These are phyloP conservation scores for Ambrosiella beaveri DNA, from an alignment of 2,329 filamentous ascomycete genomes.

Conservation along the genomic window DNA sequence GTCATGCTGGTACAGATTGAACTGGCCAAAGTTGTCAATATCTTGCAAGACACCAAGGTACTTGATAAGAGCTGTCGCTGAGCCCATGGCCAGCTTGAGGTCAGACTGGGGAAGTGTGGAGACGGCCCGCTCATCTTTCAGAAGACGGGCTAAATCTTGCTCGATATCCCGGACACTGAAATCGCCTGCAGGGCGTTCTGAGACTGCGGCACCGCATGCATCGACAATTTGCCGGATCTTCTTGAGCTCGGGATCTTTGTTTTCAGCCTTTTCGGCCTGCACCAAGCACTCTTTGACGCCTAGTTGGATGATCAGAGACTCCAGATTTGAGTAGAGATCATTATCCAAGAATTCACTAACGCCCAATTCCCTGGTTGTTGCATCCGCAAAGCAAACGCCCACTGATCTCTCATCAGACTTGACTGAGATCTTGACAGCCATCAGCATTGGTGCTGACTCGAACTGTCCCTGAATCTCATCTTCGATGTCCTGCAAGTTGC, in stretches of 20 bases:
- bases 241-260: conserved; percentile 61
- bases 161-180: conserved; percentile 88
- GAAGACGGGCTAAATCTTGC: conserved; percentile 71
- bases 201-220: conserved; percentile 78
- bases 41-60: conserved; percentile 86
- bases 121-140: conserved; percentile 70
- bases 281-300: conserved; percentile 87
- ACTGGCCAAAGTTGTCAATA: conserved; percentile 88
- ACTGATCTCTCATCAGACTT: conserved; percentile 73
- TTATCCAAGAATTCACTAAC: conserved; percentile 99
- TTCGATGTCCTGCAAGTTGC: conserved; percentile 91
- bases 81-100: conserved; percentile 88
- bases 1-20: conserved; percentile 93
- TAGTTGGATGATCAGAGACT: conserved; percentile 87
- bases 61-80: conserved; percentile 82
- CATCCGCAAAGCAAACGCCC: conserved; percentile 94
- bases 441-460: conserved; percentile 81
- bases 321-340: conserved; percentile 94
- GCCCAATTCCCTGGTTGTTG: conserved; percentile 83
- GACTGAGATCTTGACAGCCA: conserved; percentile 85
- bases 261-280: conserved; percentile 72
- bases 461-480: conserved; percentile 79
- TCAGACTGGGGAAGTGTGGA: conserved; percentile 75
- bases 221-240: conserved; percentile 83
- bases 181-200: conserved; percentile 58